Evolutionary conservation across 2,329 filamentous ascomycete species (phyloP), one percentile per base, ranked within the genome.

Genomic region (Fusarium newnesense): DNA sequence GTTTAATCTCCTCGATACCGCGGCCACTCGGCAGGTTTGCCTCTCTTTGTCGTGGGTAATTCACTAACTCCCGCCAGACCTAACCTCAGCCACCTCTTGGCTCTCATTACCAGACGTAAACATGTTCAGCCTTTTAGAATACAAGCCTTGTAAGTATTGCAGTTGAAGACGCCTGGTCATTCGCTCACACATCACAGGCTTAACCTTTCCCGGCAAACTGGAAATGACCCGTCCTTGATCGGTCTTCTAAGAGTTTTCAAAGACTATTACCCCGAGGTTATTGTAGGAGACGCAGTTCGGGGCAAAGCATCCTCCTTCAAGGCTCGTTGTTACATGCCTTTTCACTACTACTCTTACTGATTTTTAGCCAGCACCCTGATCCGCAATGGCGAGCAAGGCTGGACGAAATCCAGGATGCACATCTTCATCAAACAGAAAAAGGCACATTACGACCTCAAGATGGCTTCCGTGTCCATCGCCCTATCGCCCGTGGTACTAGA

Each of bases 261-360:
- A 79, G 94, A 96, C 79, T 97, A 96, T 81, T 97, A 96, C 77
- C 94, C 94, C 0, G 94, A 97, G 79, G 94, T 97, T 61, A 94
- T 97, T 67, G 88, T 96, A 19, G 93, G 92, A 28, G 92, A 92
- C 72, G 85, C 89, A 8, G 88, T 90, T 36, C 85, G 86, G 60
- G 89, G 89, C 42, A 87, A 88, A 67, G 89, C 90, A 2, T 88
- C 89, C 8, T 85, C 89, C 2, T 92, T 92, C 80, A 91, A 89
- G 80, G 88, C 89, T 79, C 26, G 9, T 30, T 24, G 9, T 32
- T 21, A 28, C 21, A 43, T 11, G 10, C 24, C 16, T 8, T 24
- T n/a, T 34, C 15, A 30, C 32, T 16, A 3, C 15, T 30, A 18
- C 16, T 37, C 28, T 49, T 44, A 21, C 47, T 72, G 19, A 72